Conservation (phyloP, 2,329 filamentous ascomycete genomes). For the Alternaria novae-zelandiae region DNA sequence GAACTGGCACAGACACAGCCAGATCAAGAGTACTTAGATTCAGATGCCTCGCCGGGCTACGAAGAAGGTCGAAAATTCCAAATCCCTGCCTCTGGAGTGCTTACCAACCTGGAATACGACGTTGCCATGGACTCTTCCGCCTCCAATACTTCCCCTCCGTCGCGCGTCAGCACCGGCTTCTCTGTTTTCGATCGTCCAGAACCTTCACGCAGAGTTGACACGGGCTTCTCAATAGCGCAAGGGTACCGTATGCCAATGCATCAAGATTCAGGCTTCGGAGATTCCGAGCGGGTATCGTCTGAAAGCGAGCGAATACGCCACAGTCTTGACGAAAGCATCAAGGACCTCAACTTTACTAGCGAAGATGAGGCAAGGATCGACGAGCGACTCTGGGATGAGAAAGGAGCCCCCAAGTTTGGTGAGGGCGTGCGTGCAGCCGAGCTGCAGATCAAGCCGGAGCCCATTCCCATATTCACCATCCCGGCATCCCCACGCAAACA, state of each 20-base stretch:
- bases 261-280: conserved; percentile 46
- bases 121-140: conserved; percentile 37
- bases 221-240: conserved; percentile 29
- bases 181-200: conserved; percentile 32
- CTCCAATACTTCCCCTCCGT: conserved; percentile 29
- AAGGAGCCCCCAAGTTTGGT: conserved; percentile 22
- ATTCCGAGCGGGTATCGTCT: conserved; percentile 22
- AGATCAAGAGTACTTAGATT: conserved; percentile 4
- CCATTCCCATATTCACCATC: conserved; percentile 5
- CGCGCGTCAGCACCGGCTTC: conserved; percentile 36
- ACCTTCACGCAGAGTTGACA: conserved; percentile 16
- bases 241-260: conserved; percentile 39
- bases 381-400: conserved; percentile 35
- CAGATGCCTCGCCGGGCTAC: conserved; percentile 8
- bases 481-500: conserved; percentile 1
- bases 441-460: conserved; percentile 18
- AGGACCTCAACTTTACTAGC: conserved; percentile 15
- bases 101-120: conserved; percentile 42
- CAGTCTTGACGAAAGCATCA: conserved; percentile 32
- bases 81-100: conserved; percentile 25
- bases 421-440: conserved; percentile 25
- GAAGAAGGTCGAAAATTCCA: conserved; percentile 19
- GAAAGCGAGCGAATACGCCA: conserved; percentile 36
- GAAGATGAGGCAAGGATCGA: conserved; percentile 30
- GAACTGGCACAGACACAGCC: conserved; percentile 28